Evolutionary conservation across 495 filamentous ascomycete genomes (phyloP).

Genomic region (Penicillium subrubescens): DNA sequence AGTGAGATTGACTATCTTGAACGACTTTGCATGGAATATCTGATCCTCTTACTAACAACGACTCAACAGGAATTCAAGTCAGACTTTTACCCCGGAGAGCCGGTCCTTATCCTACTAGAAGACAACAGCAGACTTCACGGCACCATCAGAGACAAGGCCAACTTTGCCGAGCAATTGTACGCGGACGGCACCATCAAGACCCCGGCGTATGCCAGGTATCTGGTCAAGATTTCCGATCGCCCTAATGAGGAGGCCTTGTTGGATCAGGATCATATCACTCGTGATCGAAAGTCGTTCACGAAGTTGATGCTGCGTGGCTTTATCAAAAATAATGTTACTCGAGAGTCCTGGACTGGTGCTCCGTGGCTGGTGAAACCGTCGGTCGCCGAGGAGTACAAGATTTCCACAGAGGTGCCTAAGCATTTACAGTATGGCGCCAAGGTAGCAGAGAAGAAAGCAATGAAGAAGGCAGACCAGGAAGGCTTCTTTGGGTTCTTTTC

Average conservation of each 20-base stretch:
- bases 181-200: slow-evolving; percentile 67
- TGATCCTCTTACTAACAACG: slow-evolving; percentile 34
- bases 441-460: slow-evolving; percentile 73
- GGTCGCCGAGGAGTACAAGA: slow-evolving; percentile 80
- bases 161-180: slow-evolving; percentile 62
- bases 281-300: slow-evolving; percentile 91
- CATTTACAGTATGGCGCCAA: slow-evolving; percentile 80
- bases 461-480: slow-evolving; percentile 66
- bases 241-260: slow-evolving; percentile 75
- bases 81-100: slow-evolving; percentile 92
- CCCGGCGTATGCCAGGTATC: slow-evolving; percentile 73
- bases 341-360: slow-evolving; percentile 91
- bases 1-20: slow-evolving; percentile 36
- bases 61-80: slow-evolving; percentile 76
- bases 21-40: not conserved
- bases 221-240: slow-evolving; percentile 70
- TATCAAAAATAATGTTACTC: slow-evolving; percentile 88
- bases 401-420: slow-evolving; percentile 79
- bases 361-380: slow-evolving; percentile 93
- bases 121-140: slow-evolving; percentile 75
- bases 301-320: slow-evolving; percentile 93
- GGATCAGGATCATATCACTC: slow-evolving; percentile 78
- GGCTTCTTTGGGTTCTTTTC: slow-evolving; percentile 55
- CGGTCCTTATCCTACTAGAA: slow-evolving; percentile 70
- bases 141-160: slow-evolving; percentile 82